phyloP scores from a whole-genome alignment of 495 filamentous ascomycete genomes.

The Hypoxylon lienhwacheense region DNA sequence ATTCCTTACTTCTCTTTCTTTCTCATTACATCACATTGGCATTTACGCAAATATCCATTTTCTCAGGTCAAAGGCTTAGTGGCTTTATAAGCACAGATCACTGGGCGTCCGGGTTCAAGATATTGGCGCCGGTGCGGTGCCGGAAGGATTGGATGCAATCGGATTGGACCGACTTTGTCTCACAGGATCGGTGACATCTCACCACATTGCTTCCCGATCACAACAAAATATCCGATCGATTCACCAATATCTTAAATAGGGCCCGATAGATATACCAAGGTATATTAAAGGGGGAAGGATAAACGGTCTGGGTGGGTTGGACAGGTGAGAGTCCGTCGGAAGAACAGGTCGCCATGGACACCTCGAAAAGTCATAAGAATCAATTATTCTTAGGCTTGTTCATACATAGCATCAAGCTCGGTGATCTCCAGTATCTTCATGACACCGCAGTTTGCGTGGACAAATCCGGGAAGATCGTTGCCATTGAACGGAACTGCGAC shows the following conservation, averaged over 20 bases:
- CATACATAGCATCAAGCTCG: constrained; percentile 58
- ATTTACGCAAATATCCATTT: not conserved
- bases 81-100: constrained; percentile 9
- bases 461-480: constrained; percentile 64
- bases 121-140: constrained; percentile 11
- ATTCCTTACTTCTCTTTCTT: too few species aligned
- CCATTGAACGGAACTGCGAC: constrained; percentile 47
- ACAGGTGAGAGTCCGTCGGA: not conserved
- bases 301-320: not conserved
- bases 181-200: constrained; percentile 16
- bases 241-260: too few species aligned
- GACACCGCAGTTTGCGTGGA: constrained; percentile 69
- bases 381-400: constrained; percentile 57
- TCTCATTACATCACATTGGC: too few species aligned
- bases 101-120: constrained; percentile 5
- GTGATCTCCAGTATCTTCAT: constrained; percentile 59
- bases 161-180: constrained; percentile 7
- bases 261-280: not conserved
- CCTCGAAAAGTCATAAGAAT: constrained; percentile 24
- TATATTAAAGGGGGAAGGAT: not conserved
- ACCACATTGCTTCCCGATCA: constrained; percentile 6
- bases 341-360: constrained; percentile 15
- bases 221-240: not conserved
- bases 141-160: constrained; percentile 3
- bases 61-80: not conserved